Conservation (phyloP, 2,329 filamentous ascomycete species). For the Beauveria bassiana region DNA sequence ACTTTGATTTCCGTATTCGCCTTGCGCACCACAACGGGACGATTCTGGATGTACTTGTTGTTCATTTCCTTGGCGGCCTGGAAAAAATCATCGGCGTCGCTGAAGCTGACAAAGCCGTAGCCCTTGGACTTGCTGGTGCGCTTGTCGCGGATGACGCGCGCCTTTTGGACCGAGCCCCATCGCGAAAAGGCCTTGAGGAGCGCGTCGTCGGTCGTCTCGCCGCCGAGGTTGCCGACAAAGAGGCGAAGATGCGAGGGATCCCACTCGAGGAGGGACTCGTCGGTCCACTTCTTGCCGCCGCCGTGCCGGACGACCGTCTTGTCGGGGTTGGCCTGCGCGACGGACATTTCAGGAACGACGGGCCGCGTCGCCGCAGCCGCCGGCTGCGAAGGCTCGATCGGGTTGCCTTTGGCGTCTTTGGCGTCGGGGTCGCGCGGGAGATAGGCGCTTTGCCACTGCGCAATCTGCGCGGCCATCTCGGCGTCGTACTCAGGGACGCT, state of each 20-base stretch:
- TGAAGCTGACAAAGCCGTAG: slow-evolving; percentile 94
- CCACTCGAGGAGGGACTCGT: slow-evolving; percentile 86
- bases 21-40: slow-evolving; percentile 80
- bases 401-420: slow-evolving; percentile 27
- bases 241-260: slow-evolving; percentile 89
- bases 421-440: slow-evolving; percentile 37
- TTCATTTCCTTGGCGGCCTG: slow-evolving; percentile 96
- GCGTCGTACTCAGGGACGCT: slow-evolving; percentile 46
- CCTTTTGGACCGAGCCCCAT: slow-evolving; percentile 84
- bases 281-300: slow-evolving; percentile 88
- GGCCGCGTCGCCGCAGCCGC: slow-evolving; percentile 15
- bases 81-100: slow-evolving; percentile 93
- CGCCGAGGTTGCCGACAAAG: slow-evolving; percentile 93
- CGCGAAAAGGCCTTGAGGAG: slow-evolving; percentile 87
- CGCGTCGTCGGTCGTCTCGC: slow-evolving; percentile 94
- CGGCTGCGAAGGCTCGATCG: slow-evolving; percentile 7
- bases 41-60: slow-evolving; percentile 97
- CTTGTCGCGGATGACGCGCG: slow-evolving; percentile 90
- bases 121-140: slow-evolving; percentile 93
- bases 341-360: slow-evolving; percentile 26
- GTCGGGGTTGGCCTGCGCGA: slow-evolving; percentile 42
- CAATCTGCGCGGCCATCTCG: slow-evolving; percentile 84
- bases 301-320: slow-evolving; percentile 82
- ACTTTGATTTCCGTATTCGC: slow-evolving; percentile 88
- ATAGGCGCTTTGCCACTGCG: slow-evolving; percentile 92